Percentiles rank a stretch among this genome's conserved stretches.
Conservation (phyloP, 129 eudicot species). For the Pseudognaphalium luteoalbum region DNA sequence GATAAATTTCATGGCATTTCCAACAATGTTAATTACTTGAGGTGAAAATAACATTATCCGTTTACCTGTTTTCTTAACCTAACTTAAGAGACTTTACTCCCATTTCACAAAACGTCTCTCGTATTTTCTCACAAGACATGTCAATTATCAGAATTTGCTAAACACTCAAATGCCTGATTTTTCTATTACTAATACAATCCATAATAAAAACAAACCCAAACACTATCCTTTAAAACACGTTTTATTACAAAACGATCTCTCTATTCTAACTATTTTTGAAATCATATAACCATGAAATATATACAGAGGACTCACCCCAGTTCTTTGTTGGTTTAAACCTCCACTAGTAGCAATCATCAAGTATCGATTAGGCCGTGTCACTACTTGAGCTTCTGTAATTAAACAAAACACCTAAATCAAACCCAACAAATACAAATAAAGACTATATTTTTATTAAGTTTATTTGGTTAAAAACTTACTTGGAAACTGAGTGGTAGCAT, state of each 20-base stretch:
- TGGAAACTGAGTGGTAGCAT: constrained; percentile 69
- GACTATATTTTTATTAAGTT: not conserved
- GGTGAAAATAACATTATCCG: not conserved
- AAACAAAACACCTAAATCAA: constrained; percentile 13
- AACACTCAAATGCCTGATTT: not conserved
- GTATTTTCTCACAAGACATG: not conserved
- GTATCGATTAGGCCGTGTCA: constrained; percentile 66
- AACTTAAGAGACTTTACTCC: not conserved
- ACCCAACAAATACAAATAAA: not conserved
- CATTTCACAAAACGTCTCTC: not conserved
- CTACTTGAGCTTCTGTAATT: constrained; percentile 54
- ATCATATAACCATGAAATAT: not conserved
- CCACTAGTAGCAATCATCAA: constrained; percentile 88
- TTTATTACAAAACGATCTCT: not conserved
- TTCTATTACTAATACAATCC: no score
- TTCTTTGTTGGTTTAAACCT: constrained; percentile 95
- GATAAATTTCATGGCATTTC: not conserved
- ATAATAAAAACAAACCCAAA: not conserved
- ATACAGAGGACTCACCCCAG: constrained; percentile 60
- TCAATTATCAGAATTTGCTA: not conserved
- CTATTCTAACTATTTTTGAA: not conserved
- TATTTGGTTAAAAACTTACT: constrained; percentile 42
- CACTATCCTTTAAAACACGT: not conserved
- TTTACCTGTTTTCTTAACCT: not conserved
- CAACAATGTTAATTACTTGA: not conserved